A percentile compares a stretch with the other conserved stretches of the same genome.
Conservation (phyloP, 257 asterid genomes). For the Avicennia marina region DNA sequence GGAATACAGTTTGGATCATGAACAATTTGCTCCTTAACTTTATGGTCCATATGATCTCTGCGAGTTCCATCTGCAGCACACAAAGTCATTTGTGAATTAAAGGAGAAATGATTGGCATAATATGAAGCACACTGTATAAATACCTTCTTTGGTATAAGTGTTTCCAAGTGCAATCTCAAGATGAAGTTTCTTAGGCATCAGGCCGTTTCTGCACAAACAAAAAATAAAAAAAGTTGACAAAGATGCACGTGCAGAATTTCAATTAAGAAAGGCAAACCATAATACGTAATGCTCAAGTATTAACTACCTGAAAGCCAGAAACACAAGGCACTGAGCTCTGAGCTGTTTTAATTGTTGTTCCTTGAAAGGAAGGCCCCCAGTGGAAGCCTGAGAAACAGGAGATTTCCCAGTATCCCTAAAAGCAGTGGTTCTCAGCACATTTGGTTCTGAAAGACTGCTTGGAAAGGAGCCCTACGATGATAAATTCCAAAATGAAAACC, state of each 20-base stretch:
- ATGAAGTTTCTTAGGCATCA: constrained; percentile 92
- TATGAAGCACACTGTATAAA: constrained; percentile 14
- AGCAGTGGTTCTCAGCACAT: constrained; percentile 41
- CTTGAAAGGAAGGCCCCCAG: constrained; percentile 66
- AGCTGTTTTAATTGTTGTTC: constrained; percentile 97
- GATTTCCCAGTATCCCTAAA: constrained; percentile 84
- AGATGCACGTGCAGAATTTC: constrained; percentile 18
- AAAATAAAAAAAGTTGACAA: background rate
- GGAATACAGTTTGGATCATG: constrained; percentile 43
- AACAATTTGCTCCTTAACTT: constrained; percentile 67
- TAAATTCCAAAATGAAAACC: constrained; percentile 17
- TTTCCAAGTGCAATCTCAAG: constrained; percentile 98
- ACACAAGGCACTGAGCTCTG: constrained; percentile 99
- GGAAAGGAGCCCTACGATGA: constrained; percentile 48
- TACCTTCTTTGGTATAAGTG: constrained; percentile 76
- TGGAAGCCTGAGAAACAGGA: constrained; percentile 55
- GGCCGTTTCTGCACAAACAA: constrained; percentile 65
- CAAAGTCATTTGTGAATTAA: constrained; percentile 17
- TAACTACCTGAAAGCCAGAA: constrained; percentile 85
- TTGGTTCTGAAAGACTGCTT: constrained; percentile 52
- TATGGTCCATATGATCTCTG: constrained; percentile 69
- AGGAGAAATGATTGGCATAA: constrained; percentile 10
- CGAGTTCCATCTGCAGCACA: constrained; percentile 63
- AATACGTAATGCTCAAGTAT: background rate
- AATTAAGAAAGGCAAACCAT: constrained; percentile 8